These are phyloP conservation scores for Dictyostelium firmibasis DNA, from an alignment of 78 protist species.

Conservation along the genomic window DNA sequence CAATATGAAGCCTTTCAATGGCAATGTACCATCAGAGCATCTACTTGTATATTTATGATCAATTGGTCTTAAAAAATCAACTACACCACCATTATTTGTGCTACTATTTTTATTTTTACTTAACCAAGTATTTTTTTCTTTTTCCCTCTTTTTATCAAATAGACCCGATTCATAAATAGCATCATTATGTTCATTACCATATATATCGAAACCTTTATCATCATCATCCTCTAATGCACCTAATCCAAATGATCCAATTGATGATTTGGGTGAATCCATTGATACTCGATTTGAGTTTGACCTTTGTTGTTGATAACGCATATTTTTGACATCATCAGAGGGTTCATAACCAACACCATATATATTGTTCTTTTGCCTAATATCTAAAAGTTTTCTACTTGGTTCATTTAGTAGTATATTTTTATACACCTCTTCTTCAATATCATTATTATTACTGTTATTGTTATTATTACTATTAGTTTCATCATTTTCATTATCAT, in stretches of 20 bases:
- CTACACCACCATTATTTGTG: background rate
- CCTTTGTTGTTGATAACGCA: conserved; percentile 5
- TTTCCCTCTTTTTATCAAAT: background rate
- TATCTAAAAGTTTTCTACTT: background rate
- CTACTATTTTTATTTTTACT: background rate
- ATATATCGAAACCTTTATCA: conserved; percentile 29
- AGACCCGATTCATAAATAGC: background rate
- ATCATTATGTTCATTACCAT: background rate
- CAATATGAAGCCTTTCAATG: conserved; percentile 23
- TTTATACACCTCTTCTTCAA: background rate
- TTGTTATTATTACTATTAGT: background rate
- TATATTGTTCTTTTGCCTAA: conserved; percentile 13
- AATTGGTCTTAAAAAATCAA: conserved; percentile 47
- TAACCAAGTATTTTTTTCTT: background rate
- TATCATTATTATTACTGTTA: background rate
- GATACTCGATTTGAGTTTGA: background rate
- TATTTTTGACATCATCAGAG: conserved; percentile 11
- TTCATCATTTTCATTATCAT: background rate
- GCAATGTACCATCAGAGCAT: conserved; percentile 68
- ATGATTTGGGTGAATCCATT: background rate
- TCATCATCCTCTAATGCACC: conserved; percentile 39
- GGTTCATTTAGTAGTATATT: background rate
- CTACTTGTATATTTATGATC: background rate
- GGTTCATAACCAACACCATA: conserved; percentile 62
- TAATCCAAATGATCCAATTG: background rate